These are phyloP conservation scores for Alisma plantagoaquatica DNA, from an alignment of 106 monocot genomes.

Conservation along the genomic window DNA sequence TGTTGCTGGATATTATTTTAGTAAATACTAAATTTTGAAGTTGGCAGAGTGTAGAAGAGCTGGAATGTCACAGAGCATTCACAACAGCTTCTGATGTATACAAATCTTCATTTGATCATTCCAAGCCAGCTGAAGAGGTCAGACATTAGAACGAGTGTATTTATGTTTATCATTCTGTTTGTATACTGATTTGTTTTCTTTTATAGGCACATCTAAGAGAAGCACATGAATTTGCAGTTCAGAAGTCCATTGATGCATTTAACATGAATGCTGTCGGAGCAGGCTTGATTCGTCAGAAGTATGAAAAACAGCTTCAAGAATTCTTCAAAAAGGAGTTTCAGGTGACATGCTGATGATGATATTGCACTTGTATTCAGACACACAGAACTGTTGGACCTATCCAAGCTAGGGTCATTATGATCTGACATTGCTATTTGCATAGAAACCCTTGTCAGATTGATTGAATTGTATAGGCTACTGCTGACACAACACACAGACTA, in stretches of 20 bases:
- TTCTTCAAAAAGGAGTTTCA: conserved; percentile 84
- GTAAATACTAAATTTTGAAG: no score
- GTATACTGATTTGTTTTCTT: conserved; percentile 3
- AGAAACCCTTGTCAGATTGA: no score
- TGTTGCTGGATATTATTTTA: no score
- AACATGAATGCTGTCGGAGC: conserved; percentile 67
- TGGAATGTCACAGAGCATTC: conserved; percentile 83
- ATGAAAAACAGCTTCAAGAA: conserved; percentile 67
- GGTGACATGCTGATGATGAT: no score
- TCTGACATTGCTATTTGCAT: no score
- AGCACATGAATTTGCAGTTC: conserved; percentile 70
- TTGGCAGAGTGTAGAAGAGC: conserved; percentile 95
- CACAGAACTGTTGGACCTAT: no score
- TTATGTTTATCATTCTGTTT: background rate
- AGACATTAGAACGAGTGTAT: no score
- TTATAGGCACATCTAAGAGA: conserved; percentile 59
- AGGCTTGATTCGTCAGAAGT: conserved; percentile 59
- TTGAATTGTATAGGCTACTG: no score
- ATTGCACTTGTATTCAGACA: no score
- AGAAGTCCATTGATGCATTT: conserved; percentile 60
- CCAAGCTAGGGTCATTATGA: no score
- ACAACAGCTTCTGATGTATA: conserved; percentile 66
- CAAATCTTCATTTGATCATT: conserved; percentile 64
- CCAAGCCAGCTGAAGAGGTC: conserved; percentile 82
- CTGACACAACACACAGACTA: no score